These are phyloP conservation scores for Auricularia sp. DNA, from an alignment of 768 basidiomycete species.

Conservation along the genomic window DNA sequence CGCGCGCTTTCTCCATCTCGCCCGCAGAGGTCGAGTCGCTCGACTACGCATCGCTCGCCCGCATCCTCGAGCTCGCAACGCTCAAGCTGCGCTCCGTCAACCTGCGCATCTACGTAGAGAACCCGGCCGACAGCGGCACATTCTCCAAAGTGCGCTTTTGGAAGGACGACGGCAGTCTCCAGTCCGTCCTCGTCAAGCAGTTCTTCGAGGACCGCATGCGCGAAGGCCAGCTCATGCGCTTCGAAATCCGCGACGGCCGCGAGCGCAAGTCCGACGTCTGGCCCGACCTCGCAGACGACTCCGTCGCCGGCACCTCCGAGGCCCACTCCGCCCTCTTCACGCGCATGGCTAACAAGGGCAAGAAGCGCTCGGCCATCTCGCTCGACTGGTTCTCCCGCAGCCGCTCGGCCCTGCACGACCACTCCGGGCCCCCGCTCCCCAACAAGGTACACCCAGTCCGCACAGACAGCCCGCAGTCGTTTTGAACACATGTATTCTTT, in stretches of 20 bases:
- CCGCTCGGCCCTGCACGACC: not conserved
- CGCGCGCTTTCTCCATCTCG: slow-evolving; percentile 7
- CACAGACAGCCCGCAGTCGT: not conserved
- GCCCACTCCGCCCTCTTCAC: not conserved
- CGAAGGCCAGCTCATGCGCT: slow-evolving; percentile 1
- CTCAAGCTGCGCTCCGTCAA: slow-evolving; percentile 6
- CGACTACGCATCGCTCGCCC: slow-evolving; percentile 2
- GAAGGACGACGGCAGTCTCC: slow-evolving; percentile 8
- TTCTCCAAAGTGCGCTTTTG: slow-evolving; percentile 5
- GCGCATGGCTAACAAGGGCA: not conserved
- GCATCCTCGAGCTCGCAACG: slow-evolving; percentile 6
- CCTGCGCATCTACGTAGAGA: slow-evolving; percentile 7
- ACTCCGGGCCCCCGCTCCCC: not conserved
- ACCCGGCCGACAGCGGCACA: slow-evolving; percentile 3
- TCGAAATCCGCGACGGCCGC: slow-evolving; percentile 6
- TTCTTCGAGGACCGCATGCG: slow-evolving; percentile 4
- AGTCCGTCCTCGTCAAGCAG: slow-evolving; percentile 6
- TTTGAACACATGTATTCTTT: not conserved
- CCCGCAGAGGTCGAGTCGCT: slow-evolving; percentile 2
- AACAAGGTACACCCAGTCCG: not conserved
- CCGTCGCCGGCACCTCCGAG: not conserved
- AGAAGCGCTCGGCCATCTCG: not conserved
- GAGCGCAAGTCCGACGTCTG: not conserved
- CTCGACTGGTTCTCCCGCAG: not conserved
- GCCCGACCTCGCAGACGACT: not conserved